Conservation (phyloP, 768 basidiomycete species). For the Lentinula sp. region DNA sequence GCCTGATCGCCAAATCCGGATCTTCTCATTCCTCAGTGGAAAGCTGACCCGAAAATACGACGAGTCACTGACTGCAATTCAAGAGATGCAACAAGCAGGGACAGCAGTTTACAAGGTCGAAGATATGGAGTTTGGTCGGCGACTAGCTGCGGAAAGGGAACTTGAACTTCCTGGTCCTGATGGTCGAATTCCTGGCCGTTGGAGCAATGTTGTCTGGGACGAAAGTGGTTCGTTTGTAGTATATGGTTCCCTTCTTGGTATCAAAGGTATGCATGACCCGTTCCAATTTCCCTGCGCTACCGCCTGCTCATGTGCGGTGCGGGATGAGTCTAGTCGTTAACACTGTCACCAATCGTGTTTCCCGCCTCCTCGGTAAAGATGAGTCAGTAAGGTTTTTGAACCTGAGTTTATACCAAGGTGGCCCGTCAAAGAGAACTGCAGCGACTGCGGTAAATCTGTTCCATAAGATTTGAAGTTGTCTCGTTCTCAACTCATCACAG, state of each 20-base stretch:
- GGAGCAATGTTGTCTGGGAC: conserved; percentile 94
- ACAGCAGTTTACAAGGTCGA: conserved; percentile 90
- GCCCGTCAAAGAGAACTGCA: conserved; percentile 77
- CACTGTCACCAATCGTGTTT: conserved; percentile 88
- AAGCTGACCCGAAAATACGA: conserved; percentile 93
- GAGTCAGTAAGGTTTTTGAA: conserved; percentile 90
- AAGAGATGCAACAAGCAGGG: conserved; percentile 99
- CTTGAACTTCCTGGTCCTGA: conserved; percentile 79
- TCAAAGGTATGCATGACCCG: conserved; percentile 64
- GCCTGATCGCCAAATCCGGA: conserved; percentile 88
- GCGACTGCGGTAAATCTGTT: conserved; percentile 64
- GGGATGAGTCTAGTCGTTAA: conserved; percentile 84
- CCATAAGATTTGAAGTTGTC: neutral
- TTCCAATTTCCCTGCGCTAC: neutral
- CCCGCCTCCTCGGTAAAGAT: conserved; percentile 85
- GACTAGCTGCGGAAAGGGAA: conserved; percentile 90
- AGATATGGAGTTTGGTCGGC: conserved; percentile 98
- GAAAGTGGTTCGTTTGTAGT: conserved; percentile 93
- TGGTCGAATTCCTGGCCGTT: conserved; percentile 65
- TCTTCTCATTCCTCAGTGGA: conserved; percentile 88
- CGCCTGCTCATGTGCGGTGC: conserved; percentile 78
- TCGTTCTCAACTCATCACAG: conserved; percentile 23
- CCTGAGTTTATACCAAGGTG: conserved; percentile 87
- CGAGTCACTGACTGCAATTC: conserved; percentile 85
- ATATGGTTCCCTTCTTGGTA: conserved; percentile 89